Percentiles rank a stretch among this genome's conserved stretches.
Evolutionary conservation across 192 early-diverging fungal species (phyloP).

Genomic region (Mortierella antarctica): DNA sequence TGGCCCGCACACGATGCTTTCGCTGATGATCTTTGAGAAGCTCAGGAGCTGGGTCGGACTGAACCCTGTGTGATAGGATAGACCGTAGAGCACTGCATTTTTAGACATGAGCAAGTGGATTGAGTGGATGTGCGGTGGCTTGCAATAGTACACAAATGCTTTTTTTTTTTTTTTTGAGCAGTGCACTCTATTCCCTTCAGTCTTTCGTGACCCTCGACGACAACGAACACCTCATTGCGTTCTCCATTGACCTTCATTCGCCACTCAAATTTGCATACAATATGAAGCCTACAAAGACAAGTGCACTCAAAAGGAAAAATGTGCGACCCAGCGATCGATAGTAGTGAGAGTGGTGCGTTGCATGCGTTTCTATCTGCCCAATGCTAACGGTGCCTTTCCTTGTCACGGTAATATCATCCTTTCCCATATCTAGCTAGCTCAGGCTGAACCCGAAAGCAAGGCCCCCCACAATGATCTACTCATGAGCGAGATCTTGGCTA

Average conservation of each 20-base stretch:
- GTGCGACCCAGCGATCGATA: neutral
- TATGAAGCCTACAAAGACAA: neutral
- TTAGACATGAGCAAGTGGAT: too few relatives aligned
- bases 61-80: too few relatives aligned
- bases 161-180: neutral
- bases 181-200: neutral
- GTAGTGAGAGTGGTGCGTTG: too few relatives aligned
- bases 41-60: slow-evolving; percentile 46
- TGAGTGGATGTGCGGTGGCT: slow-evolving; percentile 1
- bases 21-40: slow-evolving; percentile 61
- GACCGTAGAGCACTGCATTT: too few relatives aligned
- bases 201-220: neutral
- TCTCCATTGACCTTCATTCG: neutral
- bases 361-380: neutral
- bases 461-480: slow-evolving; percentile 4
- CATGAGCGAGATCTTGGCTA: slow-evolving; percentile 48
- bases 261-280: neutral
- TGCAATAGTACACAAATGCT: neutral
- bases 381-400: too few relatives aligned
- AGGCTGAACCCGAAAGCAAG: neutral
- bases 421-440: neutral
- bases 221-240: neutral
- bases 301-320: neutral
- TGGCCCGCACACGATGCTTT: slow-evolving; percentile 65
- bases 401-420: neutral